Evolutionary conservation across 257 asterid genomes (phyloP), one percentile per base, ranked within the genome.

Genomic region (Nicotiana paniculata): DNA sequence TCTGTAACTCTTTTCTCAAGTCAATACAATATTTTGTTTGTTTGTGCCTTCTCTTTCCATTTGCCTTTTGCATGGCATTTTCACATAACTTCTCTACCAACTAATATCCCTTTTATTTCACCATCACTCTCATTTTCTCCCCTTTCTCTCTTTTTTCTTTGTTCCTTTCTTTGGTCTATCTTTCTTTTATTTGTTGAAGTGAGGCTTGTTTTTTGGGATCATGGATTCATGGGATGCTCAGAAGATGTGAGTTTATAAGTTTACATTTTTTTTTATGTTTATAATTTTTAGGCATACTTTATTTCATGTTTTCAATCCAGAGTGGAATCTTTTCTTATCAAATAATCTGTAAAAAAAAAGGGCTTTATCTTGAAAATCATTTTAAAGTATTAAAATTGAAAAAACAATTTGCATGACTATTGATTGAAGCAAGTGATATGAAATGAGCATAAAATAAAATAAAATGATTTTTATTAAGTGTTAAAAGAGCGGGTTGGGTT

Each of bases 211-310:
- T 21, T 32, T 46, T 5, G 8, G 35, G 57, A 35, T 68, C 84
- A 81, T 81, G 84, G 79, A 18, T 9, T 32, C 24, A 17, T 61
- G 53, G 74, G 61, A 72, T 16, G 43, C 51, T 57, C 81, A 81
- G 51, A 70, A 62, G 67, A 51, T 82, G 85, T 82, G 51, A 76
- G 78, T 82, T 59, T 63, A 21, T 4, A 8, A 26, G 64, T 37
- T 37, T 82, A 79, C 70, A 63, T 21, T 10, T 37, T 69, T 70
- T 72, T 37, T 21, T 21, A 43, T 24, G 37, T 43, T 46, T 59
- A 2, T 72, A 12, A 46, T 21, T 21, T 21, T 21, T 21, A 21
- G 24, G 24, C 24, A 39, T 21, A 51, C 55, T 51, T 51, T 9
- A 51, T 51, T 51, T 9, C 4, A 51, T 13, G 17, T 3, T 1